Conservation (phyloP, 306 rosid genomes). For the Alnus glutinosa region DNA sequence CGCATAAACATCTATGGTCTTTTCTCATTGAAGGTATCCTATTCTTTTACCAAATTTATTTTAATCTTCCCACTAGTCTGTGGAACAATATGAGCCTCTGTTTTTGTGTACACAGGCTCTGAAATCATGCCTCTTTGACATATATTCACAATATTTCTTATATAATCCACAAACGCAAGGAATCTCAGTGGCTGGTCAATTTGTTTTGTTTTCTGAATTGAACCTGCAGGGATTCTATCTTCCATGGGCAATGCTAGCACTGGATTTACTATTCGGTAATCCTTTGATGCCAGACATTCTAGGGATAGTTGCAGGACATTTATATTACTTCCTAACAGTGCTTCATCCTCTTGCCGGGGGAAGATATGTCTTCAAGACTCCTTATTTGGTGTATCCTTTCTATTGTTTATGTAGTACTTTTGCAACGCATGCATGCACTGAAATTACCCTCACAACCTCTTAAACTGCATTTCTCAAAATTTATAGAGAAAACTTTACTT, state of each 20-base stretch:
- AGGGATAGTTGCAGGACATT: constrained; percentile 71
- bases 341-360: constrained; percentile 82
- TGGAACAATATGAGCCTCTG: not conserved
- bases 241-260: constrained; percentile 61
- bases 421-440: not conserved
- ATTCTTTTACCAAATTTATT: not conserved
- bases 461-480: not conserved
- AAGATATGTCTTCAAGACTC: constrained; percentile 54
- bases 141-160: not conserved
- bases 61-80: not conserved
- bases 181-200: not conserved
- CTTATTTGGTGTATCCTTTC: constrained; percentile 72
- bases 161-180: not conserved
- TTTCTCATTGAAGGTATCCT: constrained; percentile 62
- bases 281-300: constrained; percentile 44
- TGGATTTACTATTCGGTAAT: constrained; percentile 54
- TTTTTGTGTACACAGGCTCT: not conserved
- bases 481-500: no score
- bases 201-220: not conserved
- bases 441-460: not conserved
- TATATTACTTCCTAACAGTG: constrained; percentile 72
- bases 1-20: constrained; percentile 58
- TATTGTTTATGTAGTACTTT: not conserved
- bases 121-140: not conserved
- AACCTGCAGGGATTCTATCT: constrained; percentile 64